These are phyloP conservation scores for Penicillium sp. DNA, from an alignment of 2,329 filamentous ascomycete species.

Conservation along the genomic window DNA sequence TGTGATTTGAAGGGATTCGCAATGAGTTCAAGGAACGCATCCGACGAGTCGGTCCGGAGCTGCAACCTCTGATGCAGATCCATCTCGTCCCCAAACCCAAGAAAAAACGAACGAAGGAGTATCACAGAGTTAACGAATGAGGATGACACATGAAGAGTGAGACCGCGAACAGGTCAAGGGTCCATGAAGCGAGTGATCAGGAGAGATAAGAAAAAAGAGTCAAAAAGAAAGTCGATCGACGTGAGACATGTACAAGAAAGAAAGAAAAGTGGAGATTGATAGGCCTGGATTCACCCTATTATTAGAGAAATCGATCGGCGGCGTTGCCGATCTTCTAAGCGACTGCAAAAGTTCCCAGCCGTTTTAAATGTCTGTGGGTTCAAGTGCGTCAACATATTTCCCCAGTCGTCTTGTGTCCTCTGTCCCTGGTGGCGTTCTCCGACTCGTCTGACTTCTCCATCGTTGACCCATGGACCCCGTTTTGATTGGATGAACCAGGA, in stretches of 20 bases:
- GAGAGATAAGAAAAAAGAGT: slow-evolving; percentile 1
- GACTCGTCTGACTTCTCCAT: background rate
- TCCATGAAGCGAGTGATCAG: slow-evolving; percentile 4
- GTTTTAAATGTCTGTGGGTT: background rate
- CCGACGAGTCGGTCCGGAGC: slow-evolving; percentile 27
- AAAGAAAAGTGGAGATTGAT: slow-evolving; percentile 1
- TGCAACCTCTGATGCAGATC: slow-evolving; percentile 23
- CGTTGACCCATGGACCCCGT: background rate
- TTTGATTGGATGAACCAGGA: background rate
- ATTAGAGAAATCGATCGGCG: slow-evolving; percentile 1
- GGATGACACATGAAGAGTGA: slow-evolving; percentile 16
- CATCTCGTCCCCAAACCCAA: slow-evolving; percentile 24
- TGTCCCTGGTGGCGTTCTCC: slow-evolving; percentile 2
- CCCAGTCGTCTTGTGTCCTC: background rate
- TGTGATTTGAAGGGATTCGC: slow-evolving; percentile 47
- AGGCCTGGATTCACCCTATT: slow-evolving; percentile 2
- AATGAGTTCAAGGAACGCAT: slow-evolving; percentile 46
- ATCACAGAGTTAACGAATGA: slow-evolving; percentile 17
- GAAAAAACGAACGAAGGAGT: background rate
- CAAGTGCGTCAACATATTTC: background rate
- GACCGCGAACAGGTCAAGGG: slow-evolving; percentile 10
- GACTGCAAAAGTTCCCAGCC: background rate
- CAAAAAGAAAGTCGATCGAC: slow-evolving; percentile 8
- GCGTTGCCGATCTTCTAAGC: background rate
- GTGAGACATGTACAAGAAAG: slow-evolving; percentile 4